A percentile compares a stretch with the other conserved stretches of the same genome.
These are phyloP conservation scores for Arthrobotrys entomopaga DNA, from an alignment of 2,329 filamentous ascomycete genomes.

Conservation along the genomic window DNA sequence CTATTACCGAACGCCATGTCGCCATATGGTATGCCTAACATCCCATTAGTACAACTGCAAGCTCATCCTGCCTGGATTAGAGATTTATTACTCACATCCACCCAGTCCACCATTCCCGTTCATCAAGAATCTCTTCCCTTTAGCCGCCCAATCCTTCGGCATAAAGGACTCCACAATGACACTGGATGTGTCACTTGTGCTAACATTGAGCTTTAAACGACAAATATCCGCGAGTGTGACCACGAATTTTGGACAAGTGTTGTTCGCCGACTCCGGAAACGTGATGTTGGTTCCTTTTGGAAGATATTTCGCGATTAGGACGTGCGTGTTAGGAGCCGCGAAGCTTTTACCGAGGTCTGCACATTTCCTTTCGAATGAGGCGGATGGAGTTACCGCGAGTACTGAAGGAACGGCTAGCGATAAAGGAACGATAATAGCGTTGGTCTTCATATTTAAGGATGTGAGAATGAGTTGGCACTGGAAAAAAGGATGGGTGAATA, in stretches of 20 bases:
- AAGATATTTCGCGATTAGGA: conserved; percentile 31
- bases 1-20: conserved; percentile 32
- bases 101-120: conserved; percentile 44
- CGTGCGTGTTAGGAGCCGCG: conserved; percentile 13
- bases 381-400: not conserved
- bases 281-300: conserved; percentile 27
- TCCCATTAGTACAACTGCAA: not conserved
- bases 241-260: conserved; percentile 28
- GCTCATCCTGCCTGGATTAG: not conserved
- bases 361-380: conserved; percentile 19
- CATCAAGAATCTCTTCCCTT: conserved; percentile 45
- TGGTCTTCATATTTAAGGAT: conserved; percentile 18
- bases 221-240: conserved; percentile 38
- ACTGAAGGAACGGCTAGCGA: not conserved
- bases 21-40: conserved; percentile 34
- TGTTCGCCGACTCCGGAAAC: conserved; percentile 29
- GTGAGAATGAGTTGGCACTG: too few species aligned
- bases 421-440: not conserved
- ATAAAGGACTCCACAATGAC: conserved; percentile 51
- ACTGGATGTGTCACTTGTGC: conserved; percentile 46
- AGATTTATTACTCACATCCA: conserved; percentile 42
- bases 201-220: conserved; percentile 34
- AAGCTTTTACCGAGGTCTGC: conserved; percentile 7
- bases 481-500: not conserved
- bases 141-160: conserved; percentile 37